These are phyloP conservation scores for Lomentospora prolificans DNA, from an alignment of 2,329 filamentous ascomycete species.

Conservation along the genomic window DNA sequence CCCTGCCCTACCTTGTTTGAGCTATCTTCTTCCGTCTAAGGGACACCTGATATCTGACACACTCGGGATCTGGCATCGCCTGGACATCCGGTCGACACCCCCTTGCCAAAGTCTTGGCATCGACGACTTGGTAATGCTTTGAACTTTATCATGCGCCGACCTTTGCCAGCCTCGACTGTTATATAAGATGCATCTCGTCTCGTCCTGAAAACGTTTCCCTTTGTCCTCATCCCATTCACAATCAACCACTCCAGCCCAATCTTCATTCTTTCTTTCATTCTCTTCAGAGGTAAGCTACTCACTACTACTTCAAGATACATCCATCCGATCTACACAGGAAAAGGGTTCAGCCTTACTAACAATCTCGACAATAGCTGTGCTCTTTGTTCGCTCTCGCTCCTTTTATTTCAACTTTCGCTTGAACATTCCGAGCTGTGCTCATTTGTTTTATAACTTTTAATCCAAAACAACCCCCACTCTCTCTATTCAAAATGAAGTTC, in stretches of 20 bases:
- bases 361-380: slow-evolving; percentile 31
- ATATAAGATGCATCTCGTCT: slow-evolving; percentile 27
- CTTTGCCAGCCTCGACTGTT: not conserved
- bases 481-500: slow-evolving; percentile 37
- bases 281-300: slow-evolving; percentile 31
- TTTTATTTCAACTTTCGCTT: slow-evolving; percentile 23
- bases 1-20: slow-evolving; percentile 19
- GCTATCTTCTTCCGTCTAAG: slow-evolving; percentile 18
- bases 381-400: slow-evolving; percentile 33
- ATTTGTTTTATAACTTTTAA: slow-evolving; percentile 16
- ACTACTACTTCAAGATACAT: not conserved
- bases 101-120: slow-evolving; percentile 10
- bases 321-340: not conserved
- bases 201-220: slow-evolving; percentile 16
- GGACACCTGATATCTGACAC: slow-evolving; percentile 27
- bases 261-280: slow-evolving; percentile 33
- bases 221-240: slow-evolving; percentile 17
- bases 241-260: slow-evolving; percentile 20
- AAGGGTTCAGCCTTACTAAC: slow-evolving; percentile 8
- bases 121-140: not conserved
- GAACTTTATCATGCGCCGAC: not conserved
- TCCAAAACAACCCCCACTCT: slow-evolving; percentile 17
- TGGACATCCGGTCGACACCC: slow-evolving; percentile 17
- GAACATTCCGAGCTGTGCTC: slow-evolving; percentile 37
- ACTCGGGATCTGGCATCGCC: slow-evolving; percentile 27